These are phyloP conservation scores for Cryphonectria carpinicola DNA, from an alignment of 2,329 filamentous ascomycete species.

Conservation along the genomic window DNA sequence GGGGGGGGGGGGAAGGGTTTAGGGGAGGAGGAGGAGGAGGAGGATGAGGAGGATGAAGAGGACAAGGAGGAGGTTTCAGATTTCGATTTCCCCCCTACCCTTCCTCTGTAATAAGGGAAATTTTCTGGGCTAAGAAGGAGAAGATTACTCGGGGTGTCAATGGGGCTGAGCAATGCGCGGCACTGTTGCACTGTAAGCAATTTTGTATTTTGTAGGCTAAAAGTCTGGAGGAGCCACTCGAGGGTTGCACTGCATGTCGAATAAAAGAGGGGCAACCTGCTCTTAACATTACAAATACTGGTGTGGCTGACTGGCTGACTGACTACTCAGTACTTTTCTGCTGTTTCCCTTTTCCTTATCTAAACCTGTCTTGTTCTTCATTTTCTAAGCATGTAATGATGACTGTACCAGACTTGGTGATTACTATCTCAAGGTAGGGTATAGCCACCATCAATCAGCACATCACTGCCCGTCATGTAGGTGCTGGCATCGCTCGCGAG, in stretches of 20 bases:
- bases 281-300: neutral
- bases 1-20: neutral
- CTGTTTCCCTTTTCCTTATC: neutral
- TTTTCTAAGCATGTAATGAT: neutral
- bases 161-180: neutral
- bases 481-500: conserved; percentile 55
- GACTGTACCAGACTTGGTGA: too few relatives aligned
- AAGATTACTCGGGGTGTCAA: neutral
- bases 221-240: neutral
- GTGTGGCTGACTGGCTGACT: neutral
- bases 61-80: neutral
- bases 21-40: neutral
- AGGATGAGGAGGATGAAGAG: neutral
- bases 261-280: neutral
- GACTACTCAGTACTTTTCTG: neutral
- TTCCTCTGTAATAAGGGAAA: neutral
- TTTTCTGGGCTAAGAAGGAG: neutral
- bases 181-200: neutral
- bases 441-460: conserved; percentile 50
- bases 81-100: neutral
- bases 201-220: too few relatives aligned
- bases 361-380: neutral
- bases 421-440: conserved; percentile 25
- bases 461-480: conserved; percentile 55
- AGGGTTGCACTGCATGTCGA: neutral